Conservation (phyloP, 768 basidiomycete species). For the Amanita pseudoporphyria region DNA sequence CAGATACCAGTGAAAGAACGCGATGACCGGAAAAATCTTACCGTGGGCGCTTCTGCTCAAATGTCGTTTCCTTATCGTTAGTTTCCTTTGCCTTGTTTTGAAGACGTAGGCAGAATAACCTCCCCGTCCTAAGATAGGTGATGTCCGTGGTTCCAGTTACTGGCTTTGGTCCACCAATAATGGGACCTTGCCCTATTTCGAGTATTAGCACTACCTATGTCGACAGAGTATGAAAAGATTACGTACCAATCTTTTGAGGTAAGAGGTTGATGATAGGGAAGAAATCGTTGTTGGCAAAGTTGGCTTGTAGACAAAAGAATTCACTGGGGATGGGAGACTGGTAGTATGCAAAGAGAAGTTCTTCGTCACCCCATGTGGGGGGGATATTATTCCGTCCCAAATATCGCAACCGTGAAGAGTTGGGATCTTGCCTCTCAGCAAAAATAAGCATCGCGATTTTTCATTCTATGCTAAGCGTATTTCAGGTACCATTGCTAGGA, state of each 20-base stretch:
- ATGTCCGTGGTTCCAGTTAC: neutral
- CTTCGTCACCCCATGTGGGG: constrained; percentile 14
- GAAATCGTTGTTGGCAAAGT: neutral
- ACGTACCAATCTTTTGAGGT: neutral
- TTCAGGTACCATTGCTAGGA: too few species aligned
- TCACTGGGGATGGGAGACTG: neutral
- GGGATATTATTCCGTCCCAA: constrained; percentile 20
- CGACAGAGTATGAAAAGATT: neutral
- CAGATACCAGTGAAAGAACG: too few species aligned
- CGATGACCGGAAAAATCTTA: too few species aligned
- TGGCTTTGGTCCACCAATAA: neutral
- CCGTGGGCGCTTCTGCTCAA: too few species aligned
- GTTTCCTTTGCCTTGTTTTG: too few species aligned
- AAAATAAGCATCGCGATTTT: too few species aligned
- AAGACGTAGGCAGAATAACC: constrained; percentile 9
- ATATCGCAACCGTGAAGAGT: constrained; percentile 12
- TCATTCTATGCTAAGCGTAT: too few species aligned
- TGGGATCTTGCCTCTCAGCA: neutral
- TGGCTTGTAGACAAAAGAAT: neutral
- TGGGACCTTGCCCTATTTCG: neutral
- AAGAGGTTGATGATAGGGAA: neutral
- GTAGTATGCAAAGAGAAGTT: neutral
- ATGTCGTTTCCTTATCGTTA: too few species aligned
- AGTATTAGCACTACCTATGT: too few species aligned
- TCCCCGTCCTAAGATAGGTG: constrained; percentile 11